Base-by-base conservation (phyloP, 768 basidiomycete genomes). In the Auricularia sp. region DNA sequence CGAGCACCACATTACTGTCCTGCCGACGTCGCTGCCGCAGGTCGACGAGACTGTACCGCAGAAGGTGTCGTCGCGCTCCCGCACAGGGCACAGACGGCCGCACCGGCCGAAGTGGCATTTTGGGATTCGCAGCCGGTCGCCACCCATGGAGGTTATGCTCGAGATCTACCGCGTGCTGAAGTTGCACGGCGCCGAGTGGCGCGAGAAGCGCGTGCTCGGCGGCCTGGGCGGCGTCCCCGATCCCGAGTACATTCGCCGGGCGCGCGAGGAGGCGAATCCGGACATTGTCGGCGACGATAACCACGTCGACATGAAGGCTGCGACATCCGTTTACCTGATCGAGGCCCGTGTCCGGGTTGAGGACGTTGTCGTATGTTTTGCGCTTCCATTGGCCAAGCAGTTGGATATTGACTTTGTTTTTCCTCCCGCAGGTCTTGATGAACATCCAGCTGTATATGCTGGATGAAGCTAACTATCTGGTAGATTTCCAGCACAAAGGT, bases 131-230 rank as follows among this genome's bases (percentile, higher is more conserved):
- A 94, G 91, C 69, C 82, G 95, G 65, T 90, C 87, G 65, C 92
- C 94, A 36, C 97, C 95, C 23, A 96, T 98, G 91, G 97, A 99
- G 74, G 96, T 99, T 29, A 98, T 99, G 95, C 77, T 97, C 33
- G 96, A 98, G 81, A 97, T 99, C 62, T 98, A 99, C 76, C 80
- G 91, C 66, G 97, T 95, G 53, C 77, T 99, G 61, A 88, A 89
- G 76, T 79, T 86, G 66, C 80, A 98, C 21, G 91, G 89, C 16
- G 96, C 98, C 92, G 93, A 99, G 75, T 99, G 97, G 97, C 91
- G 91, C 74, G 86, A 90, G 78, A 97, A 97, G 80, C 83, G 82
- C 67, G 85, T 84, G 65, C 74, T 92, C 1, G 90, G 89, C 1
- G 87, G 88, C 3, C 71, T 91, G 35, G 89, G 89, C 3, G 85